Evolutionary conservation across 306 rosid genomes (phyloP), one percentile per base, ranked within the genome.

Genomic region (Nissolia schottii): DNA sequence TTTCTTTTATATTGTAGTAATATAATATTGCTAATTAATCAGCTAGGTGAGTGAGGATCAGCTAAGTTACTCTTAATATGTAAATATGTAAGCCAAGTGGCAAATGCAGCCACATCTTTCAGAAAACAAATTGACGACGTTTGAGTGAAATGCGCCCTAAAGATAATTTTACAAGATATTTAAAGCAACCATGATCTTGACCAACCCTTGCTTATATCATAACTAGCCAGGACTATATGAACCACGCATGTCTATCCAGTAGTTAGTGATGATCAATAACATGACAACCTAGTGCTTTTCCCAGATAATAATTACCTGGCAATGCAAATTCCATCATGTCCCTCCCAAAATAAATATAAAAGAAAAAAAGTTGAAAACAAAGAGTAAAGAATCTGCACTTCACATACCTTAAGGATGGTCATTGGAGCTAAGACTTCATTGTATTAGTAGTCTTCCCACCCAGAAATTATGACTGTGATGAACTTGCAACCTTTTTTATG

Each of bases 401-500:
- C 0, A 22, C 60, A 8, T 18, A n/a, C 37, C 28, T 43, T 60
- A 43, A 25, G 12, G 31, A 31, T 15, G 24, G 66, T 20, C 59
- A 38, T 8, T 3, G 4, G 3, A 59, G 28, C 56, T 48, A 56
- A 43, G 64, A 58, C 64, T 37, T 40, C 1, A 14, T 37, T 41
- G 34, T 22, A 23, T 18, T 51, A 10, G 29, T 15, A 27, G 29
- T 4, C 32, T 66, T 45, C 20, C 13, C 1, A 41, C 7, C 11
- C 43, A 25, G 10, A 13, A 29, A 19, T 19, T 19, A 22, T 15
- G 24, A 23, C 0, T 37, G 10, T 43, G 70, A 79, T 38, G 20
- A 40, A 29, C 16, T 37, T 27, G 86, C 64, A 74, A 83, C 40
- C 40, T 81, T 55, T 81, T 55, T 35, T 61, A 64, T 83, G 83